Conservation (phyloP, 2,329 filamentous ascomycete species). For the Purpureocillium lavendulum region DNA sequence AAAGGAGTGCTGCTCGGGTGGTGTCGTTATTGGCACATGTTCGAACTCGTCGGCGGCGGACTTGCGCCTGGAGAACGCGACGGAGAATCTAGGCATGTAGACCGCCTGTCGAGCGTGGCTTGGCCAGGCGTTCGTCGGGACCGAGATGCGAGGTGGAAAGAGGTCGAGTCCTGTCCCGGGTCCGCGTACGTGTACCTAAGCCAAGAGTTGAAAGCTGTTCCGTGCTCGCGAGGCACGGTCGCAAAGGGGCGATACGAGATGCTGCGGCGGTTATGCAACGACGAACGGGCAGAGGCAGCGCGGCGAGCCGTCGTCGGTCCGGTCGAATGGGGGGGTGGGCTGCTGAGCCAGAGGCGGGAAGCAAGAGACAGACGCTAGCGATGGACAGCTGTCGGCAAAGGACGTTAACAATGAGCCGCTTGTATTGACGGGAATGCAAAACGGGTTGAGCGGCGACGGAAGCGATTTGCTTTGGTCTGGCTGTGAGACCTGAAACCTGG, state of each 20-base stretch:
- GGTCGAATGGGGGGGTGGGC: no score
- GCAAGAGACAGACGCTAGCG: slow-evolving; percentile 7
- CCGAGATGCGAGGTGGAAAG: slow-evolving; percentile 1
- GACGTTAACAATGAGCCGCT: neutral
- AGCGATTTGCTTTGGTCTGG: slow-evolving; percentile 1
- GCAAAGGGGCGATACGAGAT: slow-evolving; percentile 4
- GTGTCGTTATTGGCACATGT: slow-evolving; percentile 35
- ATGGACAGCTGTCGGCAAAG: slow-evolving; percentile 13
- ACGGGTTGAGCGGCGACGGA: slow-evolving; percentile 2
- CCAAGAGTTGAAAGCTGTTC: neutral
- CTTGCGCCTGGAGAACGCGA: slow-evolving; percentile 51
- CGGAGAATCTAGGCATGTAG: slow-evolving; percentile 56
- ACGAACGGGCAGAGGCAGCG: neutral
- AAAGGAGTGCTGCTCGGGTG: slow-evolving; percentile 42
- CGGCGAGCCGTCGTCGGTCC: no score
- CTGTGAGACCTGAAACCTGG: slow-evolving; percentile 9
- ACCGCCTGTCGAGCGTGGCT: slow-evolving; percentile 15
- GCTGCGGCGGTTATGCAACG: slow-evolving; percentile 3
- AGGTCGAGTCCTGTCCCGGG: no score
- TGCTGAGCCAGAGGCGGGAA: no score
- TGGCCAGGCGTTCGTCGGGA: neutral
- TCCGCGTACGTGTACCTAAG: neutral
- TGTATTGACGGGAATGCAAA: slow-evolving; percentile 1
- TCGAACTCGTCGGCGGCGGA: slow-evolving; percentile 47
- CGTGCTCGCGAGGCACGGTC: neutral